phyloP scores from a whole-genome alignment of 2,329 filamentous ascomycete genomes.

The Ophiostoma sp. region DNA sequence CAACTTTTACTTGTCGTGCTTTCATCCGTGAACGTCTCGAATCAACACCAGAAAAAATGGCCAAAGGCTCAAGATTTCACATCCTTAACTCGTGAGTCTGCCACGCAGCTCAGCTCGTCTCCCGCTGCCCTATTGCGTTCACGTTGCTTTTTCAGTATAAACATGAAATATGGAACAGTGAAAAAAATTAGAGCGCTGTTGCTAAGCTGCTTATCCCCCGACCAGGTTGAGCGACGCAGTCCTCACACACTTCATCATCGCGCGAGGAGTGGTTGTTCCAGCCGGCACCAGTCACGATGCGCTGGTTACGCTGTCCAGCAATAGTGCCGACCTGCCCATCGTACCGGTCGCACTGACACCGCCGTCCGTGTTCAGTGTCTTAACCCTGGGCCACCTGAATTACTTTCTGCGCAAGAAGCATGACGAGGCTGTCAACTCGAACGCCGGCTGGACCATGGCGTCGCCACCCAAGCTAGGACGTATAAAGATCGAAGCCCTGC shows the following conservation, averaged over 20 bases:
- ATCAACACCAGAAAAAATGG: background rate
- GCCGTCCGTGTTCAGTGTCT: background rate
- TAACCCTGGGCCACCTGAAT: background rate
- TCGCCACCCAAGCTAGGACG: background rate
- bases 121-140: too few species aligned
- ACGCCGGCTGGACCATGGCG: background rate
- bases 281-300: background rate
- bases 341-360: background rate
- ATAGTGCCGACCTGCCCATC: background rate
- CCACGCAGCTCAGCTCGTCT: too few species aligned
- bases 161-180: too few species aligned
- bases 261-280: background rate
- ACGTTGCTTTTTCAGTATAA: too few species aligned
- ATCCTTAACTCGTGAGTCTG: background rate
- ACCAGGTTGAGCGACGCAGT: background rate
- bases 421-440: background rate
- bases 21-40: too few species aligned
- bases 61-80: background rate
- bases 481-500: background rate
- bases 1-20: too few species aligned
- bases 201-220: too few species aligned
- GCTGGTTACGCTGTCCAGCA: background rate
- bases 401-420: background rate
- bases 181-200: too few species aligned
- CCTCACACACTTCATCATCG: background rate